These are phyloP conservation scores for Mortierella sp. DNA, from an alignment of 371 early-diverging fungal species.

Conservation along the genomic window DNA sequence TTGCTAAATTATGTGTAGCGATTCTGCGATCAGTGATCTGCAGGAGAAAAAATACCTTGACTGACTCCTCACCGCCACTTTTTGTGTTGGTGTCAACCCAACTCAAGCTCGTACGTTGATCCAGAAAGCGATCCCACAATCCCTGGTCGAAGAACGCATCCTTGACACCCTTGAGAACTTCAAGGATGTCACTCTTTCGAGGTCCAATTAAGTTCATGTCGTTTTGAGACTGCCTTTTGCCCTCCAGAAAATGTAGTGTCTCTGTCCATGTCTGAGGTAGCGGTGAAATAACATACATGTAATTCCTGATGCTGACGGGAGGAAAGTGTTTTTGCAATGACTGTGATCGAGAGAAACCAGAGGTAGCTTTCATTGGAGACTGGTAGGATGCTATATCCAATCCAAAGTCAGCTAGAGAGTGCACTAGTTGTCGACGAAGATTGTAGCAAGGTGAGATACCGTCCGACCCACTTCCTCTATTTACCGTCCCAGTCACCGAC, in stretches of 20 bases:
- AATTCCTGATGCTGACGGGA: slow-evolving; percentile 39
- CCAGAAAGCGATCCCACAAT: slow-evolving; percentile 51
- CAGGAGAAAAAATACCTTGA: slow-evolving; percentile 14
- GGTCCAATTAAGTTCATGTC: slow-evolving; percentile 17
- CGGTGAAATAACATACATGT: slow-evolving; percentile 44
- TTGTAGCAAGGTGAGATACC: slow-evolving; percentile 36
- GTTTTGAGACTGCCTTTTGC: slow-evolving; percentile 13
- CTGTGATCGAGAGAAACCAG: slow-evolving; percentile 30
- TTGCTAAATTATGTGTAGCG: not conserved
- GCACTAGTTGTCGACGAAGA: slow-evolving; percentile 40
- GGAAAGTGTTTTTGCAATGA: slow-evolving; percentile 46
- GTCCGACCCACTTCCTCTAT: not conserved
- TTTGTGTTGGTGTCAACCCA: slow-evolving; percentile 39
- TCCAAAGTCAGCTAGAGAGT: slow-evolving; percentile 50
- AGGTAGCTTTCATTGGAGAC: slow-evolving; percentile 41
- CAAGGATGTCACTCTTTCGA: slow-evolving; percentile 32
- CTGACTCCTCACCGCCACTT: not conserved
- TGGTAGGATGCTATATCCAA: slow-evolving; percentile 45
- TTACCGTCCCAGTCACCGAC: not conserved
- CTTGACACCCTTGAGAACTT: slow-evolving; percentile 39
- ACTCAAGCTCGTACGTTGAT: slow-evolving; percentile 38
- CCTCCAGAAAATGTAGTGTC: slow-evolving; percentile 27
- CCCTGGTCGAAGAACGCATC: slow-evolving; percentile 42
- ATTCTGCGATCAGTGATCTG: no score
- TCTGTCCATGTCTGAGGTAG: slow-evolving; percentile 43